Evolutionary conservation across 2,329 filamentous ascomycete species (phyloP).

Genomic region (Pseudophaeomoniella oleicola): DNA sequence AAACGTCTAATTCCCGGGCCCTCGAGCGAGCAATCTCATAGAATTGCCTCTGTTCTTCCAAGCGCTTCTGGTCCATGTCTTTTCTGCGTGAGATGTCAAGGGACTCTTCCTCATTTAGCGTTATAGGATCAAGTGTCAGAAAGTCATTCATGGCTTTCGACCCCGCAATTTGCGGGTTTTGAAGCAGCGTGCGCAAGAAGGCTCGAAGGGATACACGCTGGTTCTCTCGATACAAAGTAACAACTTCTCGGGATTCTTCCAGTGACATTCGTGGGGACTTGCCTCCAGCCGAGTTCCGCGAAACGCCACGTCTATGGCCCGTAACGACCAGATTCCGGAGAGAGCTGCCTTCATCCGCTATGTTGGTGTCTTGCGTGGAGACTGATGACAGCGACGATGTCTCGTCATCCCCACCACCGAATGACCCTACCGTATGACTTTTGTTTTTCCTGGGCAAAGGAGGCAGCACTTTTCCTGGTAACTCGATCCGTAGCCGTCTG

Average conservation of each 20-base stretch:
- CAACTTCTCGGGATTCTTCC: constrained; percentile 32
- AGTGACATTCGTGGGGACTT: constrained; percentile 19
- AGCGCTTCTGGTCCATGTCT: constrained; percentile 68
- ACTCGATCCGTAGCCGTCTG: constrained; percentile 63
- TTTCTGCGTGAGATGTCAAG: constrained; percentile 69
- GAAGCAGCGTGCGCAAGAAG: constrained; percentile 72
- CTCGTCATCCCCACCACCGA: constrained; percentile 56
- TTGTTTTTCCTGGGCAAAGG: constrained; percentile 88
- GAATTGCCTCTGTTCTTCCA: constrained; percentile 86
- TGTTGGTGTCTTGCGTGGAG: constrained; percentile 50
- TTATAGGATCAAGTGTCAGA: constrained; percentile 56
- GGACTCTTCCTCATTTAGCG: constrained; percentile 65
- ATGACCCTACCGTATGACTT: constrained; percentile 48
- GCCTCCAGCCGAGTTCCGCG: constrained; percentile 14
- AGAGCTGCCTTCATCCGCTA: constrained; percentile 20
- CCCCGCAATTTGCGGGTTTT: constrained; percentile 69
- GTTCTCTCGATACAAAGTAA: constrained; percentile 66
- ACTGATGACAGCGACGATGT: constrained; percentile 66
- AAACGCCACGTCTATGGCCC: constrained; percentile 11
- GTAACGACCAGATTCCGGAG: constrained; percentile 16
- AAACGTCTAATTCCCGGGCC: constrained; percentile 84
- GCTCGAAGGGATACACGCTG: constrained; percentile 85
- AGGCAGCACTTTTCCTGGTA: constrained; percentile 81
- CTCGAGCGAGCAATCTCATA: constrained; percentile 89
- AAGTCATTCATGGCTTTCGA: constrained; percentile 79